Base-by-base conservation (phyloP, 1,139 yeast genomes). In the Pichia sp. region DNA sequence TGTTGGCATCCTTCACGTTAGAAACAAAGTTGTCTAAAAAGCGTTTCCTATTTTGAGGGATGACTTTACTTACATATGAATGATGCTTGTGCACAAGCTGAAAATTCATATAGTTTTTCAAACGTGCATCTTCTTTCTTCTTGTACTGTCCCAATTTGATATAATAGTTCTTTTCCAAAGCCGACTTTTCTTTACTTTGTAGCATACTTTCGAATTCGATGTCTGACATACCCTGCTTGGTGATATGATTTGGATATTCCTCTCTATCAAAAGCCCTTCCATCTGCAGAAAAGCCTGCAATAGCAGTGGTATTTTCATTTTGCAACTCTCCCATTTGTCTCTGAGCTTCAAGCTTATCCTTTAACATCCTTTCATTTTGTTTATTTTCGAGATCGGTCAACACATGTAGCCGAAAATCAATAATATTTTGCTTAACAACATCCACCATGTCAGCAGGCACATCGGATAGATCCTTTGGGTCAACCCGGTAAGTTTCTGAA, bases 351-450 rank as follows among this genome's bases (percentile, higher is more conserved):
- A 70, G 72, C 53, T 82, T 72, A 61, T 85, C 92, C 40, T 71
- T 73, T 45, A 77, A 72, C 11, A 75, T 67, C 61, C 82, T 85
- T 52, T 76, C 77, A 47, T 85, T 74, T 53, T 81, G 81, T 49
- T 77, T 78, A 58, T 77, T 76, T 60, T 86, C 92, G 38, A 81
- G 71, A 45, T 56, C 55, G 41, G 76, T 77, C 53, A 84, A 67
- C 36, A 85, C 87, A 52, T 77, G 78, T 10, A 86, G 75, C 62
- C 93, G 71, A 65, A 86, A 86, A 59, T 78, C 80, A 51, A 83
- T 73, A 54, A 86, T 80, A 59, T 83, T 86, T 56, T 77, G 76
- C 46, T 78, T 78, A 40, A 85, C 78, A 40, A 73, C 75, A n/a
- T 82, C 85, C 49, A 81, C 70, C 71, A 81, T 73, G 45, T 79